These are phyloP conservation scores for Candida michaelii DNA, from an alignment of 805 yeast species.

Conservation along the genomic window DNA sequence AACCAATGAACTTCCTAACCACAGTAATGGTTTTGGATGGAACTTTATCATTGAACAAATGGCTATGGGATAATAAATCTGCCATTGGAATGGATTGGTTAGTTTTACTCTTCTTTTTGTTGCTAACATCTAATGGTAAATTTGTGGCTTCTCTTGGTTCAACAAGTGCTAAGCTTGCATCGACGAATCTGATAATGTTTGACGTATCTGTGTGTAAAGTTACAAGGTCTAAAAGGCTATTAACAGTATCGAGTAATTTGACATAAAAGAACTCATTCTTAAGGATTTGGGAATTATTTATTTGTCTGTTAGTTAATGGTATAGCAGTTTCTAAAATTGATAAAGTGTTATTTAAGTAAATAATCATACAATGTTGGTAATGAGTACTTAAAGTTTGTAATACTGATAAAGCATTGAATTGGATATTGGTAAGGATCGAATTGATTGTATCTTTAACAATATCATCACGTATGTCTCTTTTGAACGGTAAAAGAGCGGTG, in stretches of 20 bases:
- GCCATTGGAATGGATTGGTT: constrained; percentile 53
- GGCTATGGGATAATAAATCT: constrained; percentile 67
- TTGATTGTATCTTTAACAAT: constrained; percentile 45
- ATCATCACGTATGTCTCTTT: constrained; percentile 58
- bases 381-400: constrained; percentile 34
- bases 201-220: constrained; percentile 49
- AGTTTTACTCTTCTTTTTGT: constrained; percentile 38
- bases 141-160: constrained; percentile 32
- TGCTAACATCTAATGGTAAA: constrained; percentile 13
- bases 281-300: constrained; percentile 32
- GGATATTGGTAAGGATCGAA: constrained; percentile 44
- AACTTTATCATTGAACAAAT: constrained; percentile 48
- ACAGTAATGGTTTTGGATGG: constrained; percentile 32
- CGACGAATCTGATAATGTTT: constrained; percentile 55
- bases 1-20: constrained; percentile 48
- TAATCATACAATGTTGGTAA: constrained; percentile 41
- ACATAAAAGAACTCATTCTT: constrained; percentile 42
- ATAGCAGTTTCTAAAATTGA: constrained; percentile 57
- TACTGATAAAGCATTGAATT: constrained; percentile 44
- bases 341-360: constrained; percentile 51
- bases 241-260: constrained; percentile 30
- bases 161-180: constrained; percentile 47
- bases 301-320: constrained; percentile 46
- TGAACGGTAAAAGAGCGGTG: constrained; percentile 53
- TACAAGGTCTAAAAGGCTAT: constrained; percentile 31